Evolutionary conservation across 148 eudicot species (phyloP).

Genomic region (Silene latifolia): DNA sequence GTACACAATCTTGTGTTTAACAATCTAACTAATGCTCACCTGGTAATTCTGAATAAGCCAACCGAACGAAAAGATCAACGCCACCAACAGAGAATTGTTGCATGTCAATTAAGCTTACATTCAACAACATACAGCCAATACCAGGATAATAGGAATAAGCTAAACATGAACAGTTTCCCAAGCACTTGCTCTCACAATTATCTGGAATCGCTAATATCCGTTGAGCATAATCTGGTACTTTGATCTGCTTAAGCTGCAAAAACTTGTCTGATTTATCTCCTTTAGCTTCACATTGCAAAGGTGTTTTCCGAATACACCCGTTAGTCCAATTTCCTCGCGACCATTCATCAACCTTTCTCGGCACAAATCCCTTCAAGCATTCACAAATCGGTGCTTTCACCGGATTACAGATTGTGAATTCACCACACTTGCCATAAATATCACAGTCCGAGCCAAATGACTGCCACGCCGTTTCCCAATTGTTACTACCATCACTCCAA

Average conservation of each 20-base stretch:
- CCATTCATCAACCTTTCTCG: conserved; percentile 37
- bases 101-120: conserved; percentile 31
- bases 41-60: conserved; percentile 33
- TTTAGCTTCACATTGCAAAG: conserved; percentile 27
- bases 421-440: conserved; percentile 42
- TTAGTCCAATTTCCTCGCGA: conserved; percentile 37
- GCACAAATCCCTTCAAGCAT: conserved; percentile 47
- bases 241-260: conserved; percentile 26
- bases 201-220: conserved; percentile 5
- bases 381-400: conserved; percentile 29
- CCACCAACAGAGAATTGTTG: conserved; percentile 29
- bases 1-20: too few relatives aligned
- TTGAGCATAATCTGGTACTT: conserved; percentile 34
- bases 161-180: conserved; percentile 34
- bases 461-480: conserved; percentile 15
- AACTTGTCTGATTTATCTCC: conserved; percentile 36
- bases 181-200: conserved; percentile 33
- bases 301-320: conserved; percentile 44
- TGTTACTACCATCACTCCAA: conserved; percentile 8
- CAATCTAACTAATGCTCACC: conserved; percentile 11
- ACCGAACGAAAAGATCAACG: conserved; percentile 39
- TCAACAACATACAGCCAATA: conserved; percentile 49
- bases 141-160: conserved; percentile 35
- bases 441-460: conserved; percentile 32
- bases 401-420: conserved; percentile 28